Evolutionary conservation across 2,329 filamentous ascomycete species (phyloP), one percentile per base, ranked within the genome.

Genomic region (Colletotrichum sp.): DNA sequence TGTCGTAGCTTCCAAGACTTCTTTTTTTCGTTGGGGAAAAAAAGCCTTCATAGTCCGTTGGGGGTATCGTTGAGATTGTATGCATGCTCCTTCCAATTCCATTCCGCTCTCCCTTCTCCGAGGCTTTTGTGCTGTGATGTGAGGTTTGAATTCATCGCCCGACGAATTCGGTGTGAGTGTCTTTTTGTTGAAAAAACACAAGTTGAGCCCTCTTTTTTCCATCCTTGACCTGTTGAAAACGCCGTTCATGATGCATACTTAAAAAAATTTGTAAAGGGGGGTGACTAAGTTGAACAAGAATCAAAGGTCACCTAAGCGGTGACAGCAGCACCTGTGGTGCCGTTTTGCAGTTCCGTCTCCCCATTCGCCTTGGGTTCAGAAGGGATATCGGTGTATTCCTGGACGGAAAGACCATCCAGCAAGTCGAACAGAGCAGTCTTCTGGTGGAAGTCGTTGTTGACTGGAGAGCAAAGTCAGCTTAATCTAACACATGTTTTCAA

Each of bases 361-460:
- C 26, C 78, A 61, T 80, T 78, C 9, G 83, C 79, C 69, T 83
- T 80, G 70, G 79, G 71, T 77, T 79, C 74, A 39, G 79, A 77
- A 13, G 81, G 79, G 71, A 78, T 82, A 77, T 94, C 90, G 66
- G 96, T 86, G 77, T 93, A 77, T 28, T 78, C 90, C 61, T 91
- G 86, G n/a, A 95, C 92, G 76, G 90, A 84, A 5, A 99, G 89
- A 28, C 92, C 95, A 18, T 96, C 91, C 83, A 99, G 97, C 30
- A 99, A 88, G 61, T 94, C 91, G 83, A 98, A 99, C 79, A 99
- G 94, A 71, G 93, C 93, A 68, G 92, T 90, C 71, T 92, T 92
- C 80, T 95, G 90, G 84, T 98, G 95, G 92, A 99, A 99, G 84
- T 99, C 96, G 82, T 99, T 99, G 88, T 99, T 96, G 32, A 99